Conservation (phyloP, 257 asterid species). For the Solanum pimpinellifolium region DNA sequence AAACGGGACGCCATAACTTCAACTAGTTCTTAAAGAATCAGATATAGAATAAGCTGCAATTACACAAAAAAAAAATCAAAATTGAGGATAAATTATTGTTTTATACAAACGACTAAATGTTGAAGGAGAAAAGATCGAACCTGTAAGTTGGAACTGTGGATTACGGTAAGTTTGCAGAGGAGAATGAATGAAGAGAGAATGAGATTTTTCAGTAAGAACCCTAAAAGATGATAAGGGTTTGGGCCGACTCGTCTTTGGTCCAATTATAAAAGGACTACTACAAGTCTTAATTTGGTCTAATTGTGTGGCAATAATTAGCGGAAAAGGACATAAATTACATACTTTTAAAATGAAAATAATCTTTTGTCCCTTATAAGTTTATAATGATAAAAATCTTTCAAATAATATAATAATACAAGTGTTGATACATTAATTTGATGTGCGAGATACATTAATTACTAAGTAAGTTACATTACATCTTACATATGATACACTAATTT, state of each 20-base stretch:
- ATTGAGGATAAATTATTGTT: neutral
- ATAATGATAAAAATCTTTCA: too few species aligned
- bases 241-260: neutral
- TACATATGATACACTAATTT: too few species aligned
- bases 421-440: too few species aligned
- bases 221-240: neutral
- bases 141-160: neutral
- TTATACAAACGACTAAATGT: neutral
- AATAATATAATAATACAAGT: too few species aligned
- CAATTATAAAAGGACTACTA: neutral
- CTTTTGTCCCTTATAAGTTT: too few species aligned
- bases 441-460: too few species aligned
- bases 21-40: neutral
- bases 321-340: too few species aligned
- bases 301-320: too few species aligned
- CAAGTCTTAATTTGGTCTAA: neutral
- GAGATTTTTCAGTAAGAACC: neutral
- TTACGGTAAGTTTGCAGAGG: neutral
- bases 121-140: neutral
- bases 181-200: neutral
- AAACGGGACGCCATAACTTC: slow-evolving; percentile 40
- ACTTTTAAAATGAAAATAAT: too few species aligned
- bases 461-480: too few species aligned
- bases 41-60: neutral
- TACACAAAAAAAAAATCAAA: neutral